These are phyloP conservation scores for Priceomyces melissophilus DNA, from an alignment of 805 yeast species.

Conservation along the genomic window DNA sequence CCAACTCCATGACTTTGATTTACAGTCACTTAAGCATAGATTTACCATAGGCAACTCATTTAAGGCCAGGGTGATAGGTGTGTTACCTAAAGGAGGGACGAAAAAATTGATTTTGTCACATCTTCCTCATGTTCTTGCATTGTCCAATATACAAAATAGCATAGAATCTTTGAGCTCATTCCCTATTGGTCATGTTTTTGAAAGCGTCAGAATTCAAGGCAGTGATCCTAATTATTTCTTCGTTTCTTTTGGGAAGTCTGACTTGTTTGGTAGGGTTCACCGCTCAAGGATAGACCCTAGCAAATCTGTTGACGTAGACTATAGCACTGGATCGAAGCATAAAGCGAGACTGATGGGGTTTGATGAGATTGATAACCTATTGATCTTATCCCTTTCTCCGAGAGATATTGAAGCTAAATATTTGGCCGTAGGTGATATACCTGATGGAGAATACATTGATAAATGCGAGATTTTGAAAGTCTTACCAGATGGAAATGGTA, in stretches of 20 bases:
- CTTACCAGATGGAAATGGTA: conserved; percentile 57
- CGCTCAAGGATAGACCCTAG: conserved; percentile 61
- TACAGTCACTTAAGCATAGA: conserved; percentile 52
- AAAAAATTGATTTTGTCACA: conserved; percentile 64
- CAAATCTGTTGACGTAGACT: conserved; percentile 44
- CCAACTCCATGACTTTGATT: conserved; percentile 53
- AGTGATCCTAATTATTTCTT: conserved; percentile 55
- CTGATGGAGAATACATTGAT: conserved; percentile 63
- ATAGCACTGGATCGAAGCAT: conserved; percentile 62
- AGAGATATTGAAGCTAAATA: conserved; percentile 60
- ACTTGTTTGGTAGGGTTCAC: conserved; percentile 69
- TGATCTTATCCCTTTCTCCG: conserved; percentile 67
- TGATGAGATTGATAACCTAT: conserved; percentile 61
- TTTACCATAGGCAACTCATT: conserved; percentile 65
- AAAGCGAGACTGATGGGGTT: conserved; percentile 75
- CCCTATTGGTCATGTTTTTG: conserved; percentile 73
- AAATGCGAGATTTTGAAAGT: conserved; percentile 54
- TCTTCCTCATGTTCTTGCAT: conserved; percentile 49
- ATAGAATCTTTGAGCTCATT: conserved; percentile 52
- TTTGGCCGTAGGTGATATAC: conserved; percentile 67
- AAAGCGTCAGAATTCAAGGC: conserved; percentile 57
- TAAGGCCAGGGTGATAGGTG: conserved; percentile 68
- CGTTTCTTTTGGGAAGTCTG: conserved; percentile 53
- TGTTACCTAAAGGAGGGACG: conserved; percentile 44
- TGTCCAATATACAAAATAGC: conserved; percentile 17